Evolutionary conservation across 495 filamentous ascomycete species (phyloP).

Genomic region (Talaromyces proteolyticus): DNA sequence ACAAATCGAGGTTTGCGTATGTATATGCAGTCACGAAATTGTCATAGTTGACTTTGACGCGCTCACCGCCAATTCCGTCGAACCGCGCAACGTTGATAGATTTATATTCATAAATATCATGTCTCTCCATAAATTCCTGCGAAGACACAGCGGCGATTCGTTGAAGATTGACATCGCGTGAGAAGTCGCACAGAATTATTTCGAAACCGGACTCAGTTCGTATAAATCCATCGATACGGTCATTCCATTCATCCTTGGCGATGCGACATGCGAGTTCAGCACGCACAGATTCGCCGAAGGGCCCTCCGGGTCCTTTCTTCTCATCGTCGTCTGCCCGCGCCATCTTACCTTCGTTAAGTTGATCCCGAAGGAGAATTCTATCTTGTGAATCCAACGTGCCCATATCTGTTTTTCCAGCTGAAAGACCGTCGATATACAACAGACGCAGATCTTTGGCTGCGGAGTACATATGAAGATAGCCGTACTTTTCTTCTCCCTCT

Average conservation of each 20-base stretch:
- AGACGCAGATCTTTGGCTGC: slow-evolving; percentile 43
- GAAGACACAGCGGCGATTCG: slow-evolving; percentile 17
- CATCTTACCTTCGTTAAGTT: background rate
- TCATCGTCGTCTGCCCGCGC: no score
- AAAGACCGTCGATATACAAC: slow-evolving; percentile 58
- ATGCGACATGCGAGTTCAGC: slow-evolving; percentile 46
- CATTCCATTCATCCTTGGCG: slow-evolving; percentile 36
- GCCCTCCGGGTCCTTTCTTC: background rate
- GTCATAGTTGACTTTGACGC: slow-evolving; percentile 54
- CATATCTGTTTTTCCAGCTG: slow-evolving; percentile 49
- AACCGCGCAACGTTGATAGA: slow-evolving; percentile 53
- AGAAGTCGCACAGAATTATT: slow-evolving; percentile 61
- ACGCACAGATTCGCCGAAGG: slow-evolving; percentile 29
- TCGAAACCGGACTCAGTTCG: slow-evolving; percentile 68
- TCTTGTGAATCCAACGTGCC: slow-evolving; percentile 61
- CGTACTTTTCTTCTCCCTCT: slow-evolving; percentile 14
- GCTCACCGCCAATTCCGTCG: slow-evolving; percentile 46
- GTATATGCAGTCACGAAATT: slow-evolving; percentile 54
- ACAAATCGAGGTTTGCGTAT: slow-evolving; percentile 46
- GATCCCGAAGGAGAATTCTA: slow-evolving; percentile 35
- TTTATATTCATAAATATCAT: slow-evolving; percentile 4
- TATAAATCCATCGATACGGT: slow-evolving; percentile 51
- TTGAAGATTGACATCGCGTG: slow-evolving; percentile 26
- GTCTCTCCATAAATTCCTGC: background rate
- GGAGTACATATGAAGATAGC: slow-evolving; percentile 51